Conservation (phyloP, 2,329 filamentous ascomycete species). For the Venturia pyrina region DNA sequence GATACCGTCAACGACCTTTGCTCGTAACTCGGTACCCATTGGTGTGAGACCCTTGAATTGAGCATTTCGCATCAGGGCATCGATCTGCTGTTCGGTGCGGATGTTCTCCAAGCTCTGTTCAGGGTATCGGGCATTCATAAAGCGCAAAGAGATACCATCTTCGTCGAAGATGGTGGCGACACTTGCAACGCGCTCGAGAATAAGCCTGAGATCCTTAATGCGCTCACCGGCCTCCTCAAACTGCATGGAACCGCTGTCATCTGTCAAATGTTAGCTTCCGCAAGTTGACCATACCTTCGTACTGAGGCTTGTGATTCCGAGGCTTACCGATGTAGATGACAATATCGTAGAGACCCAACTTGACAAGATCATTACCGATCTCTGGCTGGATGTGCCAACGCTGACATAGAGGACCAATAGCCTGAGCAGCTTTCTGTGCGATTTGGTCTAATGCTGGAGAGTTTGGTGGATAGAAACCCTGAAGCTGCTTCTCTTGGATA, state of each 20-base stretch:
- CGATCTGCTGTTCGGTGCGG: slow-evolving; percentile 46
- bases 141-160: slow-evolving; percentile 57
- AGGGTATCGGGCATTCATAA: slow-evolving; percentile 47
- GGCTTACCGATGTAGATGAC: slow-evolving; percentile 45
- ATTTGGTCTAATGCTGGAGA: slow-evolving; percentile 42
- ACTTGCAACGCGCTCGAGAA: slow-evolving; percentile 52
- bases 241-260: slow-evolving; percentile 60
- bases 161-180: slow-evolving; percentile 60
- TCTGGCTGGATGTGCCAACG: slow-evolving; percentile 49
- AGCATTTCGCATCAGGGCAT: slow-evolving; percentile 46
- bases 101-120: slow-evolving; percentile 43
- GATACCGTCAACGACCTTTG: slow-evolving; percentile 54
- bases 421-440: slow-evolving; percentile 36
- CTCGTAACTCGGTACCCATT: slow-evolving; percentile 51
- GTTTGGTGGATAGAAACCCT: slow-evolving; percentile 48
- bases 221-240: slow-evolving; percentile 58
- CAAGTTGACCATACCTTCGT: not conserved
- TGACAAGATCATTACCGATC: slow-evolving; percentile 53
- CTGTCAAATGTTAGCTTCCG: slow-evolving; percentile 21
- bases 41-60: slow-evolving; percentile 58
- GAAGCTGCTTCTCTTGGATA: slow-evolving; percentile 51
- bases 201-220: slow-evolving; percentile 56
- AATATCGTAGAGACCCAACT: slow-evolving; percentile 52
- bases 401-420: slow-evolving; percentile 46
- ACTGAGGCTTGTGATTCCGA: slow-evolving; percentile 17